Evolutionary conservation across 2,329 filamentous ascomycete species (phyloP), one percentile per base, ranked within the genome.

Genomic region (Arthrobotrys conoides): DNA sequence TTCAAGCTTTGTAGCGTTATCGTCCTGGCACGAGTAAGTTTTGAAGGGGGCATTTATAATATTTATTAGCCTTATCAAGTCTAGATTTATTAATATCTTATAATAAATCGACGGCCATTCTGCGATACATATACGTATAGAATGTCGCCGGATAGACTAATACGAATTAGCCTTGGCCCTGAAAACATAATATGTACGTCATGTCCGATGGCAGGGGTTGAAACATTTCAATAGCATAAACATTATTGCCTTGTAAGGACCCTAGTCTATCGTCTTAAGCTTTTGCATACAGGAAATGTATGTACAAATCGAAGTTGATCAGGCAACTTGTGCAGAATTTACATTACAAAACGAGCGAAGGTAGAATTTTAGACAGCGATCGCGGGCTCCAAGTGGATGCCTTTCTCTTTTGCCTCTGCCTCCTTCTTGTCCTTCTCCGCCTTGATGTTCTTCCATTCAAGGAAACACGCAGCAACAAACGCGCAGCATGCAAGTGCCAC

Each of bases 381-480:
- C 51, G 73, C 73, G 2, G 73, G 73, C 46, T 81, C 81, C 16
- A 82, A 78, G 6, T 68, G 55, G 51, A 81, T 79, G 22, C 71
- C 61, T 46, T 75, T 81, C 64, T 80, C 73, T 9, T 68, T 68
- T 22, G 70, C 53, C 51, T 81, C 75, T 12, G 51, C 66, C 16
- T 68, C 76, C 20, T 67, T 80, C 24, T 80, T 57, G 16, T 67
- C 71, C 51, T 80, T 80, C 36, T 80, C 80, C 5, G 48, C 36
- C 71, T 82, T 82, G 20, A 82, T 81, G 20, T 86, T 89, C 84
- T 85, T 88, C 87, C 87, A 89, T 81, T 86, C 83, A 75, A 89
- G 80, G 10, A 85, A 86, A 0, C 86, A 82, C 1, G 84, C 85
- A 2, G 83, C 82, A 2, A 88, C 48, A 75, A 89, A 87, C 0